These are phyloP conservation scores for Schizopora paradoxa DNA, from an alignment of 1,284 basidiomycete species.

Conservation along the genomic window DNA sequence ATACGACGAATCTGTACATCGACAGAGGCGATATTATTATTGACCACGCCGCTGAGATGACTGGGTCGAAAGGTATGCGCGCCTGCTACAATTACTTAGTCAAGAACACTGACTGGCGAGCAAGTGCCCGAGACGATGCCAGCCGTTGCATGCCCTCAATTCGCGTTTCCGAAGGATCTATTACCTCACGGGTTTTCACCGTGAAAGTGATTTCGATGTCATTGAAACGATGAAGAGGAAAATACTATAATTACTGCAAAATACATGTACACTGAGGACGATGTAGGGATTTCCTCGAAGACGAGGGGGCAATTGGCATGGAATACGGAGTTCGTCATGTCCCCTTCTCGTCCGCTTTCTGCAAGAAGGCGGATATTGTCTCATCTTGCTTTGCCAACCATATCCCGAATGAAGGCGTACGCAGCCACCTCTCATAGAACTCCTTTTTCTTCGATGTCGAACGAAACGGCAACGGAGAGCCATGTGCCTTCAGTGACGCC, in stretches of 20 bases:
- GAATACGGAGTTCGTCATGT: too few relatives aligned
- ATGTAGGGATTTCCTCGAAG: too few relatives aligned
- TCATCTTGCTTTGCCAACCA: constrained; percentile 74
- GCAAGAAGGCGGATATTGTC: constrained; percentile 12
- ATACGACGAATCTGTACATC: constrained; percentile 12
- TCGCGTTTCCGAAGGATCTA: constrained; percentile 11
- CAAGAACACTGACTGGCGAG: not conserved
- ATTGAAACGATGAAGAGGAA: too few relatives aligned
- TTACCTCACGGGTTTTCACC: constrained; percentile 7
- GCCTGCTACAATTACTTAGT: not conserved
- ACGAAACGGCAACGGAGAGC: constrained; percentile 73
- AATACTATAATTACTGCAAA: too few relatives aligned
- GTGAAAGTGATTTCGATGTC: too few relatives aligned
- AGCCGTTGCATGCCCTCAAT: constrained; percentile 18
- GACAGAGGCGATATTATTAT: constrained; percentile 16
- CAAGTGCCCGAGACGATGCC: constrained; percentile 17
- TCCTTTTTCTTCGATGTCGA: constrained; percentile 55
- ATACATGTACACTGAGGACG: too few relatives aligned
- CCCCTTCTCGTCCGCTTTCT: too few relatives aligned
- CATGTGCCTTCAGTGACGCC: constrained; percentile 74
- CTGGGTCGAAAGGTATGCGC: constrained; percentile 9
- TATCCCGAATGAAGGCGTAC: constrained; percentile 66
- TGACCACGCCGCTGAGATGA: constrained; percentile 17
- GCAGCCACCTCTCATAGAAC: constrained; percentile 71
- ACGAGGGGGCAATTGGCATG: too few relatives aligned